Percentiles rank a stretch among this genome's conserved stretches.
These are phyloP conservation scores for Uncinocarpus reesii DNA, from an alignment of 2,329 filamentous ascomycete genomes.

Conservation along the genomic window DNA sequence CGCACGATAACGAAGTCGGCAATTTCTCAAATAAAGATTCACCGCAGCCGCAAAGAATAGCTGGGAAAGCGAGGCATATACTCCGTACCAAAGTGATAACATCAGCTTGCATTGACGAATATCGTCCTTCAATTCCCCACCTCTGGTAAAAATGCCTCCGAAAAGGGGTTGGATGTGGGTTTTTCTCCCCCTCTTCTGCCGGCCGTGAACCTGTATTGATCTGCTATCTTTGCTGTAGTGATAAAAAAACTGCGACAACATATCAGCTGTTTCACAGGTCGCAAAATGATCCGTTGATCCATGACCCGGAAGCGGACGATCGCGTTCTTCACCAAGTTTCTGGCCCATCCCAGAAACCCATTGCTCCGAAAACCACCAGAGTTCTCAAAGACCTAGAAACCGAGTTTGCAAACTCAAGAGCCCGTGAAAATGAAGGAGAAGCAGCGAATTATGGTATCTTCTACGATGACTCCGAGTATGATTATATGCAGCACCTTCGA, in stretches of 20 bases:
- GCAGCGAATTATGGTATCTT: constrained; percentile 89
- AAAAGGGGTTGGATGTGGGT: constrained; percentile 18
- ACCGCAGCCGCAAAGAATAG: background rate
- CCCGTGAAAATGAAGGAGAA: constrained; percentile 88
- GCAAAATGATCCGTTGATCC: constrained; percentile 93
- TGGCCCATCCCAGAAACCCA: constrained; percentile 27
- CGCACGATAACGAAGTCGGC: background rate
- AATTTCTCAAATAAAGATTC: background rate
- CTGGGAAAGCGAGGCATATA: too few species aligned
- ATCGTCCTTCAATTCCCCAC: background rate
- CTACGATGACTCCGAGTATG: constrained; percentile 90
- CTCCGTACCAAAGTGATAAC: too few species aligned
- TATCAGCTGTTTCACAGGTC: constrained; percentile 47
- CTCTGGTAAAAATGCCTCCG: constrained; percentile 19
- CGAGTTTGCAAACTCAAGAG: constrained; percentile 55
- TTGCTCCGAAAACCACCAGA: constrained; percentile 44
- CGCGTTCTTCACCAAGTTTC: constrained; percentile 73
- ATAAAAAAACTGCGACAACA: constrained; percentile 19
- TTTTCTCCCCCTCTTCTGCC: background rate
- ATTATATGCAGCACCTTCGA: constrained; percentile 98
- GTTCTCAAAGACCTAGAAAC: constrained; percentile 66
- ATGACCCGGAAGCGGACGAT: constrained; percentile 77
- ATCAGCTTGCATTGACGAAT: too few species aligned
- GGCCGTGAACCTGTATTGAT: constrained; percentile 8
- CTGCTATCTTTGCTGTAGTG: constrained; percentile 6